Base-by-base conservation (phyloP, 1,284 basidiomycete species). In the Ceratobasidium sp. region DNA sequence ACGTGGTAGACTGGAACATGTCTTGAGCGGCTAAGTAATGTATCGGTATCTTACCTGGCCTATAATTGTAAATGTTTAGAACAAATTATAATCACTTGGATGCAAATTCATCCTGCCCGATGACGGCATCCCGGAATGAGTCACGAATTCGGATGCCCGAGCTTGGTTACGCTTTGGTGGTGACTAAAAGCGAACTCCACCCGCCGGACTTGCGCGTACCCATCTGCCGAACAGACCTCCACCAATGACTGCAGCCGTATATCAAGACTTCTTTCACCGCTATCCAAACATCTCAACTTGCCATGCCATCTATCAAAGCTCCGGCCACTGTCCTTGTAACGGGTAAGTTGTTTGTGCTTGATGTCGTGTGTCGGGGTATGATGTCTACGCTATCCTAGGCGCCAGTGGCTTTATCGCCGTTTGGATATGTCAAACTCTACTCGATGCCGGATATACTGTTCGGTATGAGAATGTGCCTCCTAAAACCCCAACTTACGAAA, bases 311-410 rank as follows among this genome's bases (percentile, higher is more conserved):
- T 33, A 75, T 80, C 40, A 49, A 72, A 55, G 77, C 80, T 20
- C 77, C 79, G 23, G 77, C 79, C 7, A 80, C 76, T 33, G 72
- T 81, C 60, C 78, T 81, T 39, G 80, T 81, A 33, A 81, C 80
- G 10, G 80, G 70, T 72, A 6, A 71, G 69, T 58, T 15, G 20
- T 7, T 56, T 13, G 12, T 23, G 18, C 5, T 46, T 10, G 5
- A 23, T 10, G 6, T 58, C 33, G 33, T 10, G 42, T 18, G 20
- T 18, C n/a, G 15, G 13, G 9, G 33, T 55, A 13, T 58, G 10
- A 46, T 23, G 2, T 40, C 12, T 10, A n/a, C 6, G 13, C 33
- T 3, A 40, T 53, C 44, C 12, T 49, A 72, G 73, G 80, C 15
- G 78, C 80, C 13, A 79, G 76, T 20, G 80, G 80, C 6, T 80